Evolutionary conservation across 768 basidiomycete species (phyloP), one percentile per base, ranked within the genome.

Genomic region (Guyanaporus albipodus): DNA sequence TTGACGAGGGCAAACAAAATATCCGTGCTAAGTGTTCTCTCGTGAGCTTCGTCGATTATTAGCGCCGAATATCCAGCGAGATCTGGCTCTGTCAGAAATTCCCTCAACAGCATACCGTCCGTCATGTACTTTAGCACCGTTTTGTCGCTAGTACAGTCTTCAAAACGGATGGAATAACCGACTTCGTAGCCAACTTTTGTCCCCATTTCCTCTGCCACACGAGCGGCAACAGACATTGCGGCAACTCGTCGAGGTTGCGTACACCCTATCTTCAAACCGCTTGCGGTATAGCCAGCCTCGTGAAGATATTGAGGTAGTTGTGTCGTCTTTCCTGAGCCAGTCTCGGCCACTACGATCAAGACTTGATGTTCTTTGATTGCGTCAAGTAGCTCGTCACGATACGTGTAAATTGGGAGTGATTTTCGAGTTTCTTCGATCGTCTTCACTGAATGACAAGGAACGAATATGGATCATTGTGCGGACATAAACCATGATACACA

Each of bases 81-180:
- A 70, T 94, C 91, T 0, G 96, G 96, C 66, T 99, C 96, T 9
- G 96, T 98, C 60, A 99, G 70, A 68, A 98, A 98, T 67, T 98
- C 93, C 60, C 96, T 80, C 36, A 98, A 71, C 22, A 99, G 75
- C 96, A 99, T 98, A 27, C 96, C 96, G 61, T 99, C 96, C 35
- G 96, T 99, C 96, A 99, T 96, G 70, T 99, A 99, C 70, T 99
- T 98, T 61, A 99, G 75, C 35, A 94, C 87, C 4, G 96, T 99
- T 74, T 96, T 97, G 75, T 98, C 93, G 72, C 91, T 96, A 17
- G 96, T 99, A 67, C 93, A 96, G 67, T 99, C 96, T 69, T 99
- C 96, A 70, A 99, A 99, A 26, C 96, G 91, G 57, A 99, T 99
- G 27, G 94, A 95, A 68, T 99, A 99, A n/a, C 96, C 96, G 40